Percentiles rank a stretch among this genome's conserved stretches.
phyloP scores from a whole-genome alignment of 1,284 basidiomycete species.

The Apiotrichum akiyoshidainum region DNA sequence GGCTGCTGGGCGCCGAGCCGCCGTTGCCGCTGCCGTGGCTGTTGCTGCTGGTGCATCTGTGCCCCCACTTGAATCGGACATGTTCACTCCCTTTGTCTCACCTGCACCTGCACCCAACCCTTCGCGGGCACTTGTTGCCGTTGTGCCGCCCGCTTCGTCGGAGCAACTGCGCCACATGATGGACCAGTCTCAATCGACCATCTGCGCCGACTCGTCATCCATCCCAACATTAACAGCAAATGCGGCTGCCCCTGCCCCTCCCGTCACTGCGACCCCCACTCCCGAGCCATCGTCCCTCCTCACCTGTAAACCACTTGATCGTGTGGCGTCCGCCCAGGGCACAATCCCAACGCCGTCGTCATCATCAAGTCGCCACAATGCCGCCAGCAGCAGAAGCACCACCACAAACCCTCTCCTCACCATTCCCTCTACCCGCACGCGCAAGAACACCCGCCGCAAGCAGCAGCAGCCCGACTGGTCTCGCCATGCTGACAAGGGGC shows the following conservation, averaged over 20 bases:
- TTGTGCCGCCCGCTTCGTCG: constrained; percentile 10
- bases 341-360: neutral
- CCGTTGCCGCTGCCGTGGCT: neutral
- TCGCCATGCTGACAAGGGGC: constrained; percentile 12
- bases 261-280: neutral
- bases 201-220: neutral
- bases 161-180: constrained; percentile 19
- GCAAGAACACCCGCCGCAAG: neutral
- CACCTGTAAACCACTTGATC: constrained; percentile 21
- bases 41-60: neutral
- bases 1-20: constrained; percentile 9
- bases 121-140: neutral
- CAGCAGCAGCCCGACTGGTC: constrained; percentile 14
- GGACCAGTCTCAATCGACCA: neutral
- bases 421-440: neutral
- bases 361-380: neutral
- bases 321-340: constrained; percentile 10
- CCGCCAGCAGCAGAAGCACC: neutral
- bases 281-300: constrained; percentile 12
- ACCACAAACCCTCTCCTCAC: neutral
- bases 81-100: constrained; percentile 24
- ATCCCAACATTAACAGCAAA: neutral
- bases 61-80: constrained; percentile 11
- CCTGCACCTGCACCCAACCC: constrained; percentile 10
- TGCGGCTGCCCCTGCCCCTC: neutral